phyloP scores from a whole-genome alignment of 768 basidiomycete species.

The Auricularia auricula-judae region DNA sequence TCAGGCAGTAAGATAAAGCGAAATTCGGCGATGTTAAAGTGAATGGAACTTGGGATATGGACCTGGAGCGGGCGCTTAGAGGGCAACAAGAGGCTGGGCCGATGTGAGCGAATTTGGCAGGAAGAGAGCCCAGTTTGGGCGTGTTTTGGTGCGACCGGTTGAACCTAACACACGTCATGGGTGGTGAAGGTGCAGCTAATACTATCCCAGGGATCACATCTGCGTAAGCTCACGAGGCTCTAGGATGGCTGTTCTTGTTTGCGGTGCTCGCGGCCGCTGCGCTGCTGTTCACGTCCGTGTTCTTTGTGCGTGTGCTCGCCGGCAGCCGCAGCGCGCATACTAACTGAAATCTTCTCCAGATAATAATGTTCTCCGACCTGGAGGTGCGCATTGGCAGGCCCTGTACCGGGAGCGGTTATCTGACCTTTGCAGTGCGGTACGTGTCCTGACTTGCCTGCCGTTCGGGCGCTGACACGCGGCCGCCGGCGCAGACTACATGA shows the following conservation, averaged over 20 bases:
- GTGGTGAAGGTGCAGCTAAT: not conserved
- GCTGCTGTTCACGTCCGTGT: slow-evolving; percentile 96
- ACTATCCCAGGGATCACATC: not conserved
- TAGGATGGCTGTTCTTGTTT: slow-evolving; percentile 96
- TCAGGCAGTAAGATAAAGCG: too few species aligned
- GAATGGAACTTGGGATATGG: too few species aligned
- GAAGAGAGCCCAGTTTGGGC: too few species aligned
- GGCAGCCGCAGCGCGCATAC: not conserved
- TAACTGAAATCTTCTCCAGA: not conserved
- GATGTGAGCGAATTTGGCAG: too few species aligned
- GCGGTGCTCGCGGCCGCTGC: slow-evolving; percentile 92
- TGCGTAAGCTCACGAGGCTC: not conserved
- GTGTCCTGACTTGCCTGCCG: not conserved
- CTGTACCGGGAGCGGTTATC: not conserved
- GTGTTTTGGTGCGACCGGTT: not conserved
- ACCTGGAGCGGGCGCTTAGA: too few species aligned
- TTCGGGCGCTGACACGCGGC: not conserved
- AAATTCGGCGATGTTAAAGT: too few species aligned
- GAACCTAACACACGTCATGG: not conserved
- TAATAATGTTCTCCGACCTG: not conserved
- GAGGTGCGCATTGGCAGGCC: not conserved
- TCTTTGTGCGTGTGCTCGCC: slow-evolving; percentile 65
- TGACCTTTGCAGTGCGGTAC: not conserved
- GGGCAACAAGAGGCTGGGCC: too few species aligned
- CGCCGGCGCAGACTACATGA: slow-evolving; percentile 69